phyloP scores from a whole-genome alignment of 805 yeast species.

The Metschnikowia matae region DNA sequence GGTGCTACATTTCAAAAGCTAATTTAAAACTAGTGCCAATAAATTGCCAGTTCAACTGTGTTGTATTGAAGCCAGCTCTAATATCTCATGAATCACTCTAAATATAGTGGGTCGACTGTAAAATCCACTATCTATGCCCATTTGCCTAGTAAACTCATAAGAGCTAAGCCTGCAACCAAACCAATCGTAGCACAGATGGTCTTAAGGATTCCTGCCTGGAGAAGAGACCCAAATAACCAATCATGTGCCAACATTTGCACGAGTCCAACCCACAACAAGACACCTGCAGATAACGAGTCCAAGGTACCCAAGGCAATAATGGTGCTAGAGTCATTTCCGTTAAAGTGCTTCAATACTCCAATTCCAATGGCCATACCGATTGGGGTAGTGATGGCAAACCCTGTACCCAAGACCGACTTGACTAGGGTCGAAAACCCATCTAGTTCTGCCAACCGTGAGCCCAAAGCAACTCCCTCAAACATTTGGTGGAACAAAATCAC shows the following conservation, averaged over 20 bases:
- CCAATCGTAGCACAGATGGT: constrained; percentile 14
- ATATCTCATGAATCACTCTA: too few relatives aligned
- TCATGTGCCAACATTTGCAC: constrained; percentile 30
- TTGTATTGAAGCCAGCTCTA: too few relatives aligned
- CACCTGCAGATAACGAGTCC: constrained; percentile 34
- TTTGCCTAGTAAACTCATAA: constrained; percentile 33
- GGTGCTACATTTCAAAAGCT: too few relatives aligned
- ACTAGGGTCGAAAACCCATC: constrained; percentile 10
- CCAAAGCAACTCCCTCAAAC: constrained; percentile 29
- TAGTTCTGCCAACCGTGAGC: constrained; percentile 23
- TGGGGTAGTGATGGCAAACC: constrained; percentile 52
- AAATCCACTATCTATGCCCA: constrained; percentile 22
- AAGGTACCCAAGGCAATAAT: constrained; percentile 31
- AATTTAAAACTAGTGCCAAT: not conserved
- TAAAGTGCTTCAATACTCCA: constrained; percentile 44
- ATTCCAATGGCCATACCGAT: constrained; percentile 73
- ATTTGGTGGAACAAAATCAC: constrained; percentile 28
- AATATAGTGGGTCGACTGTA: too few relatives aligned
- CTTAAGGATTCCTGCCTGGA: constrained; percentile 15
- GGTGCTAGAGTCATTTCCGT: constrained; percentile 27
- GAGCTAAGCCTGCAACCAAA: constrained; percentile 21
- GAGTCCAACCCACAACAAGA: constrained; percentile 30
- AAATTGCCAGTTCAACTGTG: too few relatives aligned
- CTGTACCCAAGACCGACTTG: constrained; percentile 3
- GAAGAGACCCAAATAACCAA: constrained; percentile 24